Percentiles rank a stretch among this genome's conserved stretches.
Conservation (phyloP, 2,329 filamentous ascomycete genomes). For the Aspergillus puulaauensis region DNA sequence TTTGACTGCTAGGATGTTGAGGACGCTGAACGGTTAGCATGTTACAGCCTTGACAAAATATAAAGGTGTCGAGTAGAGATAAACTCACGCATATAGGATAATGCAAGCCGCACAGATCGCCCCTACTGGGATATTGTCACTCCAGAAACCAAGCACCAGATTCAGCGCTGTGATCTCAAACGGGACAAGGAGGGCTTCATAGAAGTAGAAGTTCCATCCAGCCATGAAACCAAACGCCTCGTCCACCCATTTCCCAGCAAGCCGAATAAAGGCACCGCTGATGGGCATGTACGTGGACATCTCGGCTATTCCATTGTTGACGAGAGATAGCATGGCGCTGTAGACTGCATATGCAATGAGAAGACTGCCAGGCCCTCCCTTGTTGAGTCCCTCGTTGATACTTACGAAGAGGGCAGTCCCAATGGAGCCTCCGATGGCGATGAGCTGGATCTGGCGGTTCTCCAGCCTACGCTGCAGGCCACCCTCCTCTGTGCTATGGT, state of each 20-base stretch:
- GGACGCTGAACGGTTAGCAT: too few relatives aligned
- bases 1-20: not conserved
- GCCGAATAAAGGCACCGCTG: conserved; percentile 32
- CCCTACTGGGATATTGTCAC: conserved; percentile 40
- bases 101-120: conserved; percentile 41
- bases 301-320: not conserved
- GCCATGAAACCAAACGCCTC: conserved; percentile 45
- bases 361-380: not conserved
- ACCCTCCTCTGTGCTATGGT: too few relatives aligned
- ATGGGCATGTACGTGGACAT: not conserved
- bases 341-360: not conserved
- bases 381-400: not conserved
- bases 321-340: not conserved
- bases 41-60: too few relatives aligned
- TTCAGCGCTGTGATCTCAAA: conserved; percentile 17
- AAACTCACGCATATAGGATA: conserved; percentile 12
- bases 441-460: not conserved
- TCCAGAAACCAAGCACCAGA: too few relatives aligned
- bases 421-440: not conserved
- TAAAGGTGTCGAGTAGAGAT: conserved; percentile 22
- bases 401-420: not conserved
- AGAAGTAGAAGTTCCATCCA: conserved; percentile 51
- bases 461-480: not conserved
- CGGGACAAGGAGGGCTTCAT: conserved; percentile 39
- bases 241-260: conserved; percentile 47